A percentile compares a stretch with the other conserved stretches of the same genome.
phyloP scores from a whole-genome alignment of 352 stramenopile genomes.

The Pythium diclinum region DNA sequence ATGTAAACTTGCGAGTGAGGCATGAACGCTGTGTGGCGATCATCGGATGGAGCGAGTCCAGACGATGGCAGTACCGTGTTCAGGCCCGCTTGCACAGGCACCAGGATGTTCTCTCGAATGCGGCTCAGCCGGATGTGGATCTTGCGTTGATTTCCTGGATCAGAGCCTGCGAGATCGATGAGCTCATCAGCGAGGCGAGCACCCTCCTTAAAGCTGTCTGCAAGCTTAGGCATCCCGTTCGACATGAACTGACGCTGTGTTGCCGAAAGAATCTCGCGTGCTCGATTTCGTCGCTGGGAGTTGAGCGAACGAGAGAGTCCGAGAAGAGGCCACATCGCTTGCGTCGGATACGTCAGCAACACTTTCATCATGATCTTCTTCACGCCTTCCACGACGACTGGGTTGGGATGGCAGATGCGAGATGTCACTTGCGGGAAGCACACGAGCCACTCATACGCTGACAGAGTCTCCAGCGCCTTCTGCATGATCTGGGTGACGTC shows the following conservation, averaged over 20 bases:
- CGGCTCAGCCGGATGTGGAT: conserved; percentile 75
- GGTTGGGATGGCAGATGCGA: conserved; percentile 89
- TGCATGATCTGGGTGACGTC: conserved; percentile 68
- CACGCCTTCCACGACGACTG: conserved; percentile 85
- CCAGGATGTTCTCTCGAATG: conserved; percentile 67
- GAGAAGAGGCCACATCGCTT: conserved; percentile 97
- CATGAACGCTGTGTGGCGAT: conserved; percentile 54
- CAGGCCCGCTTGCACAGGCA: conserved; percentile 77
- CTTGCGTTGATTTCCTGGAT: conserved; percentile 76
- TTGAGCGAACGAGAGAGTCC: conserved; percentile 93
- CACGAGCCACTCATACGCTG: conserved; percentile 95
- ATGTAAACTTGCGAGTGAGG: conserved; percentile 83
- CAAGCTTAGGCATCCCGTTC: conserved; percentile 56
- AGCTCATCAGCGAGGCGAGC: conserved; percentile 92
- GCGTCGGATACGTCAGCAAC: conserved; percentile 91
- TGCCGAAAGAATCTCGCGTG: conserved; percentile 60
- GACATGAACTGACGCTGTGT: conserved; percentile 69
- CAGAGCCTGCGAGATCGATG: conserved; percentile 90
- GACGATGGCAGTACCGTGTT: conserved; percentile 71
- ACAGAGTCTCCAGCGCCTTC: conserved; percentile 49
- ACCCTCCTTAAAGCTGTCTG: conserved; percentile 84
- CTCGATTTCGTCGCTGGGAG: conserved; percentile 53
- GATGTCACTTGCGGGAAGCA: conserved; percentile 98
- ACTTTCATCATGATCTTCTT: conserved; percentile 93
- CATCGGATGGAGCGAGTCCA: conserved; percentile 53